These are phyloP conservation scores for Talaromyces borbonicus DNA, from an alignment of 495 filamentous ascomycete species.

Conservation along the genomic window DNA sequence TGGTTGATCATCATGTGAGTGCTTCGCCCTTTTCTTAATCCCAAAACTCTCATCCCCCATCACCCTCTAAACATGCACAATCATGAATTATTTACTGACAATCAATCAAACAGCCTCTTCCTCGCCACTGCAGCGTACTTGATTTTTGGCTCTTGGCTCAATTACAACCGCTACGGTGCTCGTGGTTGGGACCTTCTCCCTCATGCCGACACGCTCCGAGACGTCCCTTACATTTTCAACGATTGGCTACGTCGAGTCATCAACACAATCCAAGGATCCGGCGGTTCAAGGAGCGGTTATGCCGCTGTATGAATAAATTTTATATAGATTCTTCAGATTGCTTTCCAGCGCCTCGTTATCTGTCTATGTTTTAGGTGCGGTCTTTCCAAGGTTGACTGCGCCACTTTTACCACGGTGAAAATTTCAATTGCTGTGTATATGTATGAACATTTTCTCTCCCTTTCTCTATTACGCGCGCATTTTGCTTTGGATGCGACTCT, in stretches of 20 bases:
- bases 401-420: too few species aligned
- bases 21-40: neutral
- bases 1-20: slow-evolving; percentile 95
- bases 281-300: slow-evolving; percentile 77
- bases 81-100: neutral
- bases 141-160: slow-evolving; percentile 97
- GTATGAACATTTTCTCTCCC: neutral
- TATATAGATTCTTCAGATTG: neutral
- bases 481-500: neutral
- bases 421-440: slow-evolving; percentile 1
- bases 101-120: slow-evolving; percentile 52
- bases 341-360: neutral
- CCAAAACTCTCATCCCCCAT: neutral
- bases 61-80: neutral
- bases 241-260: slow-evolving; percentile 73
- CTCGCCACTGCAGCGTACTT: slow-evolving; percentile 79
- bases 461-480: neutral
- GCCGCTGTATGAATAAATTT: slow-evolving; percentile 75
- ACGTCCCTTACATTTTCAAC: slow-evolving; percentile 83
- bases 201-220: slow-evolving; percentile 84
- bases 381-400: neutral
- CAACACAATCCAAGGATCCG: slow-evolving; percentile 72
- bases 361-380: neutral
- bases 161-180: slow-evolving; percentile 94
- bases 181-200: slow-evolving; percentile 93